Evolutionary conservation across 2,329 filamentous ascomycete genomes (phyloP).

Genomic region (Scorias spongiosa): DNA sequence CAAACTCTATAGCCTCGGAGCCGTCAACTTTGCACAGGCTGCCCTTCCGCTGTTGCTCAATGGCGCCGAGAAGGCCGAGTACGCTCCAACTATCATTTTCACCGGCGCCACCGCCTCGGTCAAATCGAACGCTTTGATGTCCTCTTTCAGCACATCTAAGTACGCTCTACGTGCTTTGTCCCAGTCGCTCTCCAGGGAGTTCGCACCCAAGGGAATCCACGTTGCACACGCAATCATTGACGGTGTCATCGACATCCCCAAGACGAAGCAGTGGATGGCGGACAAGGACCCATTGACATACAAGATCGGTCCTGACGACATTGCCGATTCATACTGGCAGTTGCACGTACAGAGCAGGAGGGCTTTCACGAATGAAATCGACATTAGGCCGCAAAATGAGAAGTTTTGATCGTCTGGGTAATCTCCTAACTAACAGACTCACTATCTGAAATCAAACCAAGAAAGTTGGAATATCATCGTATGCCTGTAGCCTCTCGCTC

Average conservation of each 20-base stretch:
- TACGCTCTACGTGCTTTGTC: slow-evolving; percentile 61
- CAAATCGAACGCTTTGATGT: slow-evolving; percentile 54
- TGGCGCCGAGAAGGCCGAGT: slow-evolving; percentile 25
- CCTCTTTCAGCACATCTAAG: slow-evolving; percentile 62
- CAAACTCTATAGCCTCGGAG: slow-evolving; percentile 38
- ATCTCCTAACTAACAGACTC: too few species aligned
- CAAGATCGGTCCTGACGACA: slow-evolving; percentile 67
- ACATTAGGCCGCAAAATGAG: slow-evolving; percentile 66
- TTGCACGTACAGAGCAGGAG: slow-evolving; percentile 67
- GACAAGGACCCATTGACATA: slow-evolving; percentile 38
- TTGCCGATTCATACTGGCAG: slow-evolving; percentile 76
- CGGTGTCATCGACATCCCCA: slow-evolving; percentile 68
- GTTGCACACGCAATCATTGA: slow-evolving; percentile 73
- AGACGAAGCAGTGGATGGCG: slow-evolving; percentile 46
- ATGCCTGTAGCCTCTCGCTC: slow-evolving; percentile 3
- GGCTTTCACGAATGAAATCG: slow-evolving; percentile 68
- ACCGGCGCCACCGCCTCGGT: slow-evolving; percentile 75
- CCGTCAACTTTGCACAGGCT: slow-evolving; percentile 61
- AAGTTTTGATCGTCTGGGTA: slow-evolving; percentile 46
- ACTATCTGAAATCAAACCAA: slow-evolving; percentile 18
- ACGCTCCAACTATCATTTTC: slow-evolving; percentile 46
- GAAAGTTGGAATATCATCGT: slow-evolving; percentile 28
- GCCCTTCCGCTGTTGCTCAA: slow-evolving; percentile 56
- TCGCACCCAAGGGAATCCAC: slow-evolving; percentile 70
- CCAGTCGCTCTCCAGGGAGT: slow-evolving; percentile 67